Evolutionary conservation across 139 green algal species (phyloP), one percentile per base, ranked within the genome.

Genomic region (Chlamydomonas sp.): DNA sequence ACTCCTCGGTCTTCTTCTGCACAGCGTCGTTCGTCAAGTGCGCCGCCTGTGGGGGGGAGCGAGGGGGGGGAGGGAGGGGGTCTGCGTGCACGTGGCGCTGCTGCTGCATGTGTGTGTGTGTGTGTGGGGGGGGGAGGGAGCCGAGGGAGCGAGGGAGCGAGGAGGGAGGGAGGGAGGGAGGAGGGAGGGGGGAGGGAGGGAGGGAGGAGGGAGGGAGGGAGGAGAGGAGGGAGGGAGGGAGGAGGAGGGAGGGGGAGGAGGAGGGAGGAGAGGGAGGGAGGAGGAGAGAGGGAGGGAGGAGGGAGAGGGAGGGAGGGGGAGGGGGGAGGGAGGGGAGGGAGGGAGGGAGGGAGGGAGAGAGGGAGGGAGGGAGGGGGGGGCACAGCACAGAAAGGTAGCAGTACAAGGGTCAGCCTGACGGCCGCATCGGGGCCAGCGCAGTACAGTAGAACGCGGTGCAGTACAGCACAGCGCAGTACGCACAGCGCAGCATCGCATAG

Each of bases 1-100:
- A 88, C 43, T 62, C 58, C 31, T 77, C 77, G 48, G 80, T 71
- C 24, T 83, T 67, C 39, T 83, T 81, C 72, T 87, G 81, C 16
- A 84, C 71, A 5, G 81, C 81, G 54, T 87, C 81, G 57, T 87
- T 87, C 20, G 81, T 87, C 31, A 87, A 71, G 69, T 87, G 81
- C 0, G 76, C 63, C 24, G 81, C 72, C 60, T 77, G 78, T 66
- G 8, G 26, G 6, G 16, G 22, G 54, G 24, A 64, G n/a, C n/a
- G n/a, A n/a, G n/a, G n/a, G n/a, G n/a, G n/a, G n/a, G n/a, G n/a
- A n/a, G n/a, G n/a, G n/a, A n/a, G n/a, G n/a, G n/a, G n/a, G n/a
- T n/a, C n/a, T n/a, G n/a, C n/a, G n/a, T n/a, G n/a, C n/a, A n/a
- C n/a, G n/a, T n/a, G n/a, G n/a, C n/a, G n/a, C n/a, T n/a, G n/a